Percentiles rank a stretch among this genome's conserved stretches.
These are phyloP conservation scores for Backusella australiensis DNA, from an alignment of 192 early-diverging fungal genomes.

Conservation along the genomic window DNA sequence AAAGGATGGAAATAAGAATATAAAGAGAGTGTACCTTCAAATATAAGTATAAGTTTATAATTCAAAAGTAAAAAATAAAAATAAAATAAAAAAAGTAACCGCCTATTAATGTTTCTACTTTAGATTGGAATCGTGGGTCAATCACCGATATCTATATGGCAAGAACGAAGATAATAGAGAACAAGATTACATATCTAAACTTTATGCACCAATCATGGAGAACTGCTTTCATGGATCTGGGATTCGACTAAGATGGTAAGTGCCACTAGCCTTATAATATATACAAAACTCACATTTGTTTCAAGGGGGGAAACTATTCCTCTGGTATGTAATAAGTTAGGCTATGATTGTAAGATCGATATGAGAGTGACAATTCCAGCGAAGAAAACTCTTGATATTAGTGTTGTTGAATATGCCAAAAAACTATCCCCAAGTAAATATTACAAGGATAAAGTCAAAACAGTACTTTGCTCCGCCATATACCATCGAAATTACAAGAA, in stretches of 20 bases:
- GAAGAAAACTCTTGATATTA: neutral
- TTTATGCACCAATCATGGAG: neutral
- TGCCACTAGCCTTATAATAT: neutral
- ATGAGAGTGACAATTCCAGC: neutral
- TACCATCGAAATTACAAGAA: neutral
- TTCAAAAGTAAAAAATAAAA: no score
- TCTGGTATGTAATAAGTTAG: neutral
- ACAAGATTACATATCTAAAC: neutral
- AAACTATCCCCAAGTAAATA: neutral
- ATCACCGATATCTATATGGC: neutral
- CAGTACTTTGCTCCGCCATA: neutral
- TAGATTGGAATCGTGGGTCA: neutral
- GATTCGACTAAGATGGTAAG: neutral
- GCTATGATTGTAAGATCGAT: slow-evolving; percentile 5
- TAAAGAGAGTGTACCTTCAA: no score
- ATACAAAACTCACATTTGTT: neutral
- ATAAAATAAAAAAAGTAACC: no score
- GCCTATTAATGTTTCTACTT: no score
- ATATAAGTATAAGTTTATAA: no score
- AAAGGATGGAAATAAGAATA: neutral
- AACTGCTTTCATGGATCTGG: neutral
- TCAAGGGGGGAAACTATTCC: slow-evolving; percentile 2
- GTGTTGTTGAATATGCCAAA: neutral
- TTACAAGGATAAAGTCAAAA: slow-evolving; percentile 5
- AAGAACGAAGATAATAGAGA: neutral